Percentiles rank a stretch among this genome's conserved stretches.
Evolutionary conservation across 306 rosid species (phyloP).

Genomic region (barrel medic (Medicago truncatula)): DNA sequence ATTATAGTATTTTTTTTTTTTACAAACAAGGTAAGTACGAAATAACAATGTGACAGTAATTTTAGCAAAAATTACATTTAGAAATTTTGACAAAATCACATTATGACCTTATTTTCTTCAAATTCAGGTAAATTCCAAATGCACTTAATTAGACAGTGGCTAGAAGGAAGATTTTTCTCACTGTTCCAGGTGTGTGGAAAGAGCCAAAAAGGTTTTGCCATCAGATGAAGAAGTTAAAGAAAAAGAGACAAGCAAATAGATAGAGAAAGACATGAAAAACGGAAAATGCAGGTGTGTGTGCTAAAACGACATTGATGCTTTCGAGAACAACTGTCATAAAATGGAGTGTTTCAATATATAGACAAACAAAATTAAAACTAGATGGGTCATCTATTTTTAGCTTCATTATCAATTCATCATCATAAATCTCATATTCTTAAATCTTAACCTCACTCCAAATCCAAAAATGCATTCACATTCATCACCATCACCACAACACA

Average conservation of each 20-base stretch:
- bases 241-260: constrained; percentile 27
- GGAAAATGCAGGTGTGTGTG: constrained; percentile 54
- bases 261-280: constrained; percentile 39
- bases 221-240: constrained; percentile 47
- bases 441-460: constrained; percentile 21
- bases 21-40: no score
- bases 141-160: neutral
- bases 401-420: constrained; percentile 17
- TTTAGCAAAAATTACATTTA: no score
- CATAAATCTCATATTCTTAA: neutral
- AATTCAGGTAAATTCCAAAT: neutral
- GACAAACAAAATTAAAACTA: constrained; percentile 35
- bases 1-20: no score
- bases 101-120: neutral
- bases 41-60: no score
- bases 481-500: neutral
- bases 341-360: constrained; percentile 20
- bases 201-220: constrained; percentile 44
- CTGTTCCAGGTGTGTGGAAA: constrained; percentile 7
- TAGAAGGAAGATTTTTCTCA: constrained; percentile 6
- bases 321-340: constrained; percentile 46
- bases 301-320: constrained; percentile 34
- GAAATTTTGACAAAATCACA: neutral
- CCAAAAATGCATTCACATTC: constrained; percentile 24
- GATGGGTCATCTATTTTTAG: constrained; percentile 36